Evolutionary conservation across 352 stramenopile genomes (phyloP).

Genomic region (Pythium volutum): DNA sequence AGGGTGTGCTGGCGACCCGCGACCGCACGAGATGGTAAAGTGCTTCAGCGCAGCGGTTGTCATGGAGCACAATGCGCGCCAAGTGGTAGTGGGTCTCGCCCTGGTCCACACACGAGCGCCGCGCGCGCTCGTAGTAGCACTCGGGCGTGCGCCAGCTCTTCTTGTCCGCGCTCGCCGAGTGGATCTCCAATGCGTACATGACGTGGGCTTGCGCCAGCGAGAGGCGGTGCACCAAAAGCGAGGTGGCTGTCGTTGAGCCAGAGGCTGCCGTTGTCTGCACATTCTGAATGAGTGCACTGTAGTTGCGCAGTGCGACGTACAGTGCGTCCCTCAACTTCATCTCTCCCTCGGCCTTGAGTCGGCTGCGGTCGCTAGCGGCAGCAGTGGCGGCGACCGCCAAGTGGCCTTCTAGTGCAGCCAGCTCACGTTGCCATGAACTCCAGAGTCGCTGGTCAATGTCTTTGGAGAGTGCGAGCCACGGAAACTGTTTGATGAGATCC

Average conservation of each 20-base stretch:
- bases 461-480: slow-evolving; percentile 19
- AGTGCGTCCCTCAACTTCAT: slow-evolving; percentile 22
- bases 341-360: slow-evolving; percentile 2
- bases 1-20: background rate
- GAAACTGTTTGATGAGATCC: slow-evolving; percentile 23
- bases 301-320: slow-evolving; percentile 19
- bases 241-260: background rate
- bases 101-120: slow-evolving; percentile 9
- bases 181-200: slow-evolving; percentile 24
- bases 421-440: slow-evolving; percentile 62
- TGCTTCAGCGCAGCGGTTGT: slow-evolving; percentile 16
- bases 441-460: slow-evolving; percentile 54
- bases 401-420: slow-evolving; percentile 32
- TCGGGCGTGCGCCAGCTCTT: slow-evolving; percentile 24
- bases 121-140: slow-evolving; percentile 23
- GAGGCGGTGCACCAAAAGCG: slow-evolving; percentile 23
- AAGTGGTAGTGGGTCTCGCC: slow-evolving; percentile 25
- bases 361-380: background rate
- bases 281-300: slow-evolving; percentile 24
- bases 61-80: slow-evolving; percentile 24
- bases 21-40: slow-evolving; percentile 25
- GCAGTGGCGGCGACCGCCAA: background rate
- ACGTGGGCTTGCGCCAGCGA: slow-evolving; percentile 21
- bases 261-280: slow-evolving; percentile 11
- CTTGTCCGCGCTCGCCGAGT: slow-evolving; percentile 6